These are phyloP conservation scores for Yamadazyma scolyti DNA, from an alignment of 805 yeast genomes.

Conservation along the genomic window DNA sequence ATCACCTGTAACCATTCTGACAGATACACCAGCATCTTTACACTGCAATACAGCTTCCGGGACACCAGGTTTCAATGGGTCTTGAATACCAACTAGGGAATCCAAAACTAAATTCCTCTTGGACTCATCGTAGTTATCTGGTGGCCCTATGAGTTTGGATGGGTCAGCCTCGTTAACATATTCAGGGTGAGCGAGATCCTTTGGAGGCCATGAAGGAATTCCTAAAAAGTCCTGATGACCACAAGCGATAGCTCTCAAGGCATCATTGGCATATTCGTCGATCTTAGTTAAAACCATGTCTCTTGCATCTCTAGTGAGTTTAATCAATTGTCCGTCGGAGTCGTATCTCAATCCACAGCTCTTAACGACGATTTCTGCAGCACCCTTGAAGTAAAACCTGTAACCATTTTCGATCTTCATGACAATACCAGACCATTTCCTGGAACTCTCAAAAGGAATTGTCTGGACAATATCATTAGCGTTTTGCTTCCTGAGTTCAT, in stretches of 20 bases:
- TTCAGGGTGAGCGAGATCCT: conserved; percentile 27
- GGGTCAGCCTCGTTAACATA: conserved; percentile 21
- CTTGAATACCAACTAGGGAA: conserved; percentile 87
- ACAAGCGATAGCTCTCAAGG: conserved; percentile 84
- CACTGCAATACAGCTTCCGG: conserved; percentile 85
- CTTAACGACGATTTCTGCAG: conserved; percentile 80
- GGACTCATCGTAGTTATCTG: conserved; percentile 18
- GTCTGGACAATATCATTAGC: conserved; percentile 51
- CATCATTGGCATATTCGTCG: conserved; percentile 64
- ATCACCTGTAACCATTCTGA: conserved; percentile 98
- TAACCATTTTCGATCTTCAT: conserved; percentile 47
- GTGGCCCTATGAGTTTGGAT: conserved; percentile 20
- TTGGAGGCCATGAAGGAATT: conserved; percentile 64
- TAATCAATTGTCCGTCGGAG: conserved; percentile 18
- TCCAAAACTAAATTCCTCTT: conserved; percentile 48
- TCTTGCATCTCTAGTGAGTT: conserved; percentile 27
- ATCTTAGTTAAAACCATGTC: conserved; percentile 28
- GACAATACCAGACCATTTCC: conserved; percentile 90
- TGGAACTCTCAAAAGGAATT: conserved; percentile 86
- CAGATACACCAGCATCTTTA: conserved; percentile 86
- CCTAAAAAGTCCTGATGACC: conserved; percentile 70
- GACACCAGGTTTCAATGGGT: conserved; percentile 90
- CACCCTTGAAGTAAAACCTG: conserved; percentile 82
- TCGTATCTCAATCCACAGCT: conserved; percentile 46
- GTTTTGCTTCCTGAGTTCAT: conserved; percentile 26